Conservation (phyloP, 177 flowering plant genomes). For the Vitis hybrid region DNA sequence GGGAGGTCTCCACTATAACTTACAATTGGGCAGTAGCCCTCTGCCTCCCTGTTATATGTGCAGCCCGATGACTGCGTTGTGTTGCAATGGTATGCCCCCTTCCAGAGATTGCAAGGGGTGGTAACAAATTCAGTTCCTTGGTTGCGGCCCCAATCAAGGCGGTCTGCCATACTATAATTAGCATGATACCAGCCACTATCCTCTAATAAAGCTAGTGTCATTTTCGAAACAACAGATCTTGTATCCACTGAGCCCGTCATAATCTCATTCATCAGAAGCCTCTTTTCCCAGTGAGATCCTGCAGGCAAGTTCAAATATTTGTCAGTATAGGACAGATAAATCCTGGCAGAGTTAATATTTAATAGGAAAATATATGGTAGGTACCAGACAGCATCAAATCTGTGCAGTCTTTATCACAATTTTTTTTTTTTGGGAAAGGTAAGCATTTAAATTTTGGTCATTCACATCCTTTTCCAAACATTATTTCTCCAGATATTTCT, state of each 20-base stretch:
- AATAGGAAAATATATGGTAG: too few species aligned
- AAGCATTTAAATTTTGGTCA: too few species aligned
- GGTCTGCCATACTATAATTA: slow-evolving; percentile 96
- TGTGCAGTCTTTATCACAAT: too few species aligned
- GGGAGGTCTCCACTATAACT: slow-evolving; percentile 92
- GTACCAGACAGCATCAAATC: too few species aligned
- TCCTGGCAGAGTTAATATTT: not conserved
- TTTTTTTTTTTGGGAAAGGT: too few species aligned
- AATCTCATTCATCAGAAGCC: slow-evolving; percentile 98
- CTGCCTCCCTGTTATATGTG: slow-evolving; percentile 98
- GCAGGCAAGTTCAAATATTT: slow-evolving; percentile 18
- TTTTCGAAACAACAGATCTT: slow-evolving; percentile 94
- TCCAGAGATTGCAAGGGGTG: slow-evolving; percentile 93
- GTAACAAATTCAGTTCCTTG: slow-evolving; percentile 97
- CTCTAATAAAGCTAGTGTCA: slow-evolving; percentile 95
- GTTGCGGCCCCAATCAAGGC: slow-evolving; percentile 94
- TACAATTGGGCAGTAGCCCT: slow-evolving; percentile 98
- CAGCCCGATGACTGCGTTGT: slow-evolving; percentile 96
- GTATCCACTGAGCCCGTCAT: slow-evolving; percentile 99
- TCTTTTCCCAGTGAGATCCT: slow-evolving; percentile 99
- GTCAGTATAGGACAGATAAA: not conserved
- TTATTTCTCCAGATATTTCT: too few species aligned
- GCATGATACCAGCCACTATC: slow-evolving; percentile 99
- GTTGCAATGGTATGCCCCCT: slow-evolving; percentile 97
- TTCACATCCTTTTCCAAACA: too few species aligned